phyloP scores from a whole-genome alignment of 2,329 filamentous ascomycete species.

The Beauveria australis region DNA sequence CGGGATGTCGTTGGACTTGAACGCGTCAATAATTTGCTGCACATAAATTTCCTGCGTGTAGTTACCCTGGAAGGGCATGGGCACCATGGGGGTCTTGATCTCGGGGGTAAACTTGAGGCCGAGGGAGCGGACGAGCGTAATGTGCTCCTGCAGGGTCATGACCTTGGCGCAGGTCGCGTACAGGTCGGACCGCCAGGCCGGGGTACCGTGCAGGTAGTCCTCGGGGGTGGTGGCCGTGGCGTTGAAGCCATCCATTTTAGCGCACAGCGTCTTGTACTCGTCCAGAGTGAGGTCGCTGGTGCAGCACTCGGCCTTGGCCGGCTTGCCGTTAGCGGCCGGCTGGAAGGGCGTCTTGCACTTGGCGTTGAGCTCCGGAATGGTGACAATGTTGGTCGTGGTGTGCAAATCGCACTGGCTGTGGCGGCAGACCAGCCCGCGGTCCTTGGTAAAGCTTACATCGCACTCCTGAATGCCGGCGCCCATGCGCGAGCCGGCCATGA shows the following conservation, averaged over 20 bases:
- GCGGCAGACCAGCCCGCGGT: conserved; percentile 58
- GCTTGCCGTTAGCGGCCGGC: conserved; percentile 40
- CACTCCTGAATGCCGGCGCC: conserved; percentile 60
- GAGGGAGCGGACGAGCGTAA: conserved; percentile 47
- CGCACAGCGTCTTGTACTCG: conserved; percentile 61
- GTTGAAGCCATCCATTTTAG: conserved; percentile 62
- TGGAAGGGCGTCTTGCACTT: conserved; percentile 57
- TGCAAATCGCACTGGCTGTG: conserved; percentile 61
- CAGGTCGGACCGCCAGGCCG: conserved; percentile 55
- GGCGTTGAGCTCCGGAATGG: conserved; percentile 50
- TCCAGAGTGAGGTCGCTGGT: conserved; percentile 61
- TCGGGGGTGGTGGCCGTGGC: conserved; percentile 46
- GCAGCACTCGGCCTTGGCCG: conserved; percentile 59
- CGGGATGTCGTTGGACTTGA: conserved; percentile 43
- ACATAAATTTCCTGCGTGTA: conserved; percentile 60
- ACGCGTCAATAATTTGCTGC: conserved; percentile 56
- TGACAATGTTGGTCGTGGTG: conserved; percentile 60
- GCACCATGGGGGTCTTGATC: conserved; percentile 58
- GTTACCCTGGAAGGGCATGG: conserved; percentile 57
- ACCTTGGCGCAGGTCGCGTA: conserved; percentile 58
- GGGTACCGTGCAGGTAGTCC: conserved; percentile 51
- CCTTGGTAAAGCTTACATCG: conserved; percentile 58
- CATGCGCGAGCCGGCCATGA: conserved; percentile 57
- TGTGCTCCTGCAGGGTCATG: conserved; percentile 53
- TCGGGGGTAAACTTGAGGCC: conserved; percentile 59